Conservation (phyloP, 805 yeast genomes). For the Yueomyces sinensis region DNA sequence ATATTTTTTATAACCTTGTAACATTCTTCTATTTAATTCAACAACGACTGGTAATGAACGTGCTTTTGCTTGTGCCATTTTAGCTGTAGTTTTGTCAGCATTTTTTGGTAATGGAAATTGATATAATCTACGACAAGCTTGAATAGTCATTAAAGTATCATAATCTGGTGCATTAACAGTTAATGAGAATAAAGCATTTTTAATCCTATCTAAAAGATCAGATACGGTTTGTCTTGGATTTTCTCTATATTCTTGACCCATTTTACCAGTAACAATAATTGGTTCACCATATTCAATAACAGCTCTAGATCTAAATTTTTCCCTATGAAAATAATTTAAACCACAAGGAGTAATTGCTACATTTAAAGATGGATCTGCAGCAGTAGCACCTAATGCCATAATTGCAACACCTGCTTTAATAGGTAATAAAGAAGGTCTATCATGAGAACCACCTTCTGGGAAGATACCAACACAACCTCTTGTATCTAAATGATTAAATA, state of each 20-base stretch:
- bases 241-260: slow-evolving; percentile 52
- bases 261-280: slow-evolving; percentile 44
- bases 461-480: slow-evolving; percentile 82
- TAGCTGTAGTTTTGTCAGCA: slow-evolving; percentile 26
- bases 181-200: slow-evolving; percentile 68
- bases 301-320: slow-evolving; percentile 87
- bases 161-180: slow-evolving; percentile 91
- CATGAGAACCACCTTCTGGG: slow-evolving; percentile 98
- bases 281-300: slow-evolving; percentile 89
- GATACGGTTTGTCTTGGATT: slow-evolving; percentile 66
- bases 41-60: slow-evolving; percentile 62
- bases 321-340: slow-evolving; percentile 89
- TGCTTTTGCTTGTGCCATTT: slow-evolving; percentile 16
- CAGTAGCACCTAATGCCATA: slow-evolving; percentile 93
- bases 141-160: slow-evolving; percentile 87
- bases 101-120: slow-evolving; percentile 8
- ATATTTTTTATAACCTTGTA: slow-evolving; percentile 69
- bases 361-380: slow-evolving; percentile 52
- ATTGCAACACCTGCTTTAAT: slow-evolving; percentile 95
- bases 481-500: slow-evolving; percentile 65
- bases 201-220: slow-evolving; percentile 55
- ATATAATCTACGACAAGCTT: slow-evolving; percentile 83
- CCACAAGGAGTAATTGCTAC: slow-evolving; percentile 91
- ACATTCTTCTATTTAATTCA: slow-evolving; percentile 77
- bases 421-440: slow-evolving; percentile 81